Evolutionary conservation across 306 rosid species (phyloP).

Genomic region (Coriaria nepalensis): DNA sequence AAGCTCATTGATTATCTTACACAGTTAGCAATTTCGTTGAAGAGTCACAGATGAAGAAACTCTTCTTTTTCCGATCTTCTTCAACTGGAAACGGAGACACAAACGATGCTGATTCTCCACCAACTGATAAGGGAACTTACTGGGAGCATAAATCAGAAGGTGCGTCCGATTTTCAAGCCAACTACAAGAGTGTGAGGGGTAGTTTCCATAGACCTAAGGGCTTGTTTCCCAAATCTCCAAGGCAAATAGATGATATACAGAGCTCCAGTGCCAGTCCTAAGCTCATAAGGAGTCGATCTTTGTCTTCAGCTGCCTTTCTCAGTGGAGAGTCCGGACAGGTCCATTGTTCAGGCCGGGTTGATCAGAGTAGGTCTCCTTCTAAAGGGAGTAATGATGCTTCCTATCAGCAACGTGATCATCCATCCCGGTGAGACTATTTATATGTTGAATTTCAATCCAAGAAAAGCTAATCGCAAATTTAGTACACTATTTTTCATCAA

Average conservation of each 20-base stretch:
- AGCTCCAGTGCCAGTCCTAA: slow-evolving; percentile 35
- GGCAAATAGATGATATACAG: slow-evolving; percentile 34
- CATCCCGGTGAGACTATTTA: slow-evolving; percentile 49
- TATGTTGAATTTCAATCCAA: slow-evolving; percentile 3
- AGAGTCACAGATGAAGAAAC: slow-evolving; percentile 8
- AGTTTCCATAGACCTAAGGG: slow-evolving; percentile 33
- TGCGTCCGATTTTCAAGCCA: slow-evolving; percentile 24
- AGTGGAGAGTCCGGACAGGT: slow-evolving; percentile 21
- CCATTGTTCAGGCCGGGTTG: slow-evolving; percentile 23
- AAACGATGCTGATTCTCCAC: slow-evolving; percentile 28
- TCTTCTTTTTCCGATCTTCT: slow-evolving; percentile 7
- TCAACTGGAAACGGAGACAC: slow-evolving; percentile 26
- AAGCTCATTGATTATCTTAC: no score
- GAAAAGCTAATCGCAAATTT: no score
- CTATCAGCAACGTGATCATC: slow-evolving; percentile 38
- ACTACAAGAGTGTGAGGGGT: slow-evolving; percentile 21
- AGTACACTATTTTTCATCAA: neutral
- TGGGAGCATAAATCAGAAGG: slow-evolving; percentile 44
- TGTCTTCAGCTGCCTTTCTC: slow-evolving; percentile 57
- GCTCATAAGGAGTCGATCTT: slow-evolving; percentile 80
- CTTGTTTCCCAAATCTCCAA: slow-evolving; percentile 42
- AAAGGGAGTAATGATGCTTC: slow-evolving; percentile 33
- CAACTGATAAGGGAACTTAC: slow-evolving; percentile 30
- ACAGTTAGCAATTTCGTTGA: neutral
- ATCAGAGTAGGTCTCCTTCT: slow-evolving; percentile 62